Base-by-base conservation (phyloP, 2,329 filamentous ascomycete species). In the Colletotrichum costaricense region DNA sequence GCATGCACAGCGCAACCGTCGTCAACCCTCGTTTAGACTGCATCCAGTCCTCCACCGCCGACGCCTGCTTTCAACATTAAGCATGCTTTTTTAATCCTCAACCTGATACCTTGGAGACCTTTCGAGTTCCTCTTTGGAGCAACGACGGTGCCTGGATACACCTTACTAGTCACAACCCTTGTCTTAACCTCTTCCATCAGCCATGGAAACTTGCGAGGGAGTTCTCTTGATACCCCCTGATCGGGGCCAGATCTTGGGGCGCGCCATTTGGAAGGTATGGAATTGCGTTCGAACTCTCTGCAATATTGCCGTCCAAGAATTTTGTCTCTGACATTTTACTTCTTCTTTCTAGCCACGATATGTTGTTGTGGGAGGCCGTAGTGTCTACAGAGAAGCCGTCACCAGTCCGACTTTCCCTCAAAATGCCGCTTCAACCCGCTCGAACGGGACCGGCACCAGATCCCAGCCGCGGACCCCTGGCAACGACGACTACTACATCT, bases 261-360 rank as follows among this genome's bases (percentile, higher is more conserved):
- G 86, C 75, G 84, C 86, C 62, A 76, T 85, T 59, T 89, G 87
- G 87, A 89, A 89, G 85, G 87, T 88, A 77, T 64, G 83, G 74
- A 62, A 28, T 58, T 73, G 35, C 67, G 46, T 69, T 72, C 33
- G 33, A 22, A 49, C 16, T 54, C 63, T 30, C 69, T 74, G n/a
- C 30, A 65, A 54, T 38, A 9, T 56, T 22, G 33, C 54, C 22
- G n/a, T 63, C 38, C 19, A 54, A 22, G 38, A 66, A 28, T 5
- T 8, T 30, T 56, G 19, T 30, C 5, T 69, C 63, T 72, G 67
- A 75, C 73, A 56, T 78, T 52, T 52, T 70, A 26, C 55, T 69
- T 68, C 55, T 69, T 68, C 73, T 57, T 57, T 49, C 78, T 26
- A 92, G 90, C 77, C 87, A 78, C 90, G 91, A 81, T 91, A 90